Base-by-base conservation (phyloP, 1,284 basidiomycete species). In the Ceratobasidium sp. region DNA sequence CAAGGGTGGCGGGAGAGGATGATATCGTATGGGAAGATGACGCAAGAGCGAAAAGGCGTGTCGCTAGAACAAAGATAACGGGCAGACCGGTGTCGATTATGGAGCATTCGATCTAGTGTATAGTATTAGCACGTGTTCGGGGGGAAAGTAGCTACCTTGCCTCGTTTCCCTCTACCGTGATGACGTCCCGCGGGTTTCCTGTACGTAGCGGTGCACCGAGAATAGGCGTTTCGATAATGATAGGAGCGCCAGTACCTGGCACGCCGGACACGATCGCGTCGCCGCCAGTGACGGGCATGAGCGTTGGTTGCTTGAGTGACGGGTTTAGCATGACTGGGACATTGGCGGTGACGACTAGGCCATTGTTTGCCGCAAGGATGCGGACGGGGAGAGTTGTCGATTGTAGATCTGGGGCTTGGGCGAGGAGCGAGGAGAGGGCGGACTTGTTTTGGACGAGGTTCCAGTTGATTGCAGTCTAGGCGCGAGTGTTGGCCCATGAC, bases 1-100 rank as follows among this genome's bases (percentile, higher is more conserved):
- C 74, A 24, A 77, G 77, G 14, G 61, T 48, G n/a, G 81, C 81
- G 34, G 80, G 71, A n/a, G 5, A 82, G 79, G 39, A 80, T 73
- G 69, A 78, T 59, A 72, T 49, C 1, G 46, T 49, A 34, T 61
- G 56, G 4, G 56, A 79, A 71, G 79, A 80, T 5, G 80, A 78
- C 9, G 80, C 58, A 6, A 81, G 74, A 27, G 79, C 74, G 22
- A 80, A 74, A 24, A 81, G 34, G 27, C 80, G 77, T 16, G 79
- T 80, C 34, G 78, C 53, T 2, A 77, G 74, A 24, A 78, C 79
- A 16, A 81, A 66, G 19, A 75, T 69, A 59, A 81, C 78, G 2
- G 82, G 81, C 11, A 82, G 75, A 37, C 75, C 75, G 14, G 75
- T 72, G 46, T 76, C 75, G 19, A 76, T 53, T 19, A 76, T 74